Base-by-base conservation (phyloP, 768 basidiomycete species). In the Leccinum uliginosum region DNA sequence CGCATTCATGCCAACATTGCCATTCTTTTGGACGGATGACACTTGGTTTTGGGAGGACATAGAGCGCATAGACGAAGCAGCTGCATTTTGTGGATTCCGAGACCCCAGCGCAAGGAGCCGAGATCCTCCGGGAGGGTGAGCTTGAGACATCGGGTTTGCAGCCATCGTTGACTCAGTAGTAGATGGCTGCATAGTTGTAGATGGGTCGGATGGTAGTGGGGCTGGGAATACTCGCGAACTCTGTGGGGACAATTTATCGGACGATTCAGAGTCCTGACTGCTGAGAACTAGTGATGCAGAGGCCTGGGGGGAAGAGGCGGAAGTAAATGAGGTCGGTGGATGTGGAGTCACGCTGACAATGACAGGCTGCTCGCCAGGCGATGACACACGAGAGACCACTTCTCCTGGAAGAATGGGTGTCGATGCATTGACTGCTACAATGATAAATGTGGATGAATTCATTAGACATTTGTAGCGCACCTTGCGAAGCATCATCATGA, bases 131-230 rank as follows among this genome's bases (percentile, higher is more conserved):
- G 76, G 72, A 46, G 73, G 70, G 59, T 75, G 74, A 63, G 76
- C 71, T 56, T 80, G 66, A 60, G 66, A 40, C 51, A 67, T 43
- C 35, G 65, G 61, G 44, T 66, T 67, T 26, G 76, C 68, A n/a
- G 75, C 50, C 10, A 66, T 75, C 40, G 81, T 75, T 3, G 77
- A 75, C 50, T 85, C 74, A 44, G 81, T 67, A 52, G 59, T 67
- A 52, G 59, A 40, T 27, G 56, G 47, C 23, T 64, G 71, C 48
- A 35, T 49, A 53, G 49, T 30, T 29, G 61, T 53, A 27, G 64
- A 47, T 35, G 56, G 51, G 23, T 71, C 67, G 19, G 66, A 62
- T 32, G 62, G 21, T 12, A 67, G 52, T 30, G 74, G 67, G 30
- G 70, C 68, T 2, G 77, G 70, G 59, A 73, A 73, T 54, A 74